A percentile compares a stretch with the other conserved stretches of the same genome.
Evolutionary conservation across 345 rosid genomes (phyloP).

Genomic region (Sisymbrium altissimum): DNA sequence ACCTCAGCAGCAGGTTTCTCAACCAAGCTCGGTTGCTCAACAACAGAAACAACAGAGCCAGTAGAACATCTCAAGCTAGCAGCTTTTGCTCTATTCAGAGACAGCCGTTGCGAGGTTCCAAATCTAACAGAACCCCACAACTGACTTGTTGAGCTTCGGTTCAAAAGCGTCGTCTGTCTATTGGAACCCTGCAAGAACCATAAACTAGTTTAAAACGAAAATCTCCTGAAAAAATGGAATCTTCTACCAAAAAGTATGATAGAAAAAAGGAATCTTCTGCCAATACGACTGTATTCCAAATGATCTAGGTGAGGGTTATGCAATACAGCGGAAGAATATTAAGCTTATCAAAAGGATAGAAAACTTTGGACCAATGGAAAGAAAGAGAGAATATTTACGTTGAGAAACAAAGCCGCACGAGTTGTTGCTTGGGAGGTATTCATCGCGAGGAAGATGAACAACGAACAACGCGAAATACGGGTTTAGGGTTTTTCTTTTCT

Average conservation of each 20-base stretch:
- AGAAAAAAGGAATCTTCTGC: too few relatives aligned
- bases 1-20: constrained; percentile 60
- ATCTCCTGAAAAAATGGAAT: not conserved
- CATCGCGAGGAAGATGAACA: constrained; percentile 15
- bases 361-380: not conserved
- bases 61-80: constrained; percentile 51
- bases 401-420: constrained; percentile 30
- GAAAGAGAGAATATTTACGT: constrained; percentile 19
- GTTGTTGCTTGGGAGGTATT: constrained; percentile 29
- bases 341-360: not conserved
- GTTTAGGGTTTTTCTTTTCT: constrained; percentile 15
- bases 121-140: constrained; percentile 44
- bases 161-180: constrained; percentile 53
- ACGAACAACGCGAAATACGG: not conserved
- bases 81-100: constrained; percentile 23
- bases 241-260: constrained; percentile 1
- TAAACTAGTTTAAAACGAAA: not conserved
- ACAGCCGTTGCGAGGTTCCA: constrained; percentile 13
- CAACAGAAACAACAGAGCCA: constrained; percentile 37
- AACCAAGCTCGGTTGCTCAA: constrained; percentile 42
- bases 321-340: not conserved
- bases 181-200: constrained; percentile 49
- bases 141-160: constrained; percentile 32
- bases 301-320: not conserved
- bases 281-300: not conserved